Percentiles rank a stretch among this genome's conserved stretches.
Conservation (phyloP, 202 grass and related monocot species). For the Setaria italica region DNA sequence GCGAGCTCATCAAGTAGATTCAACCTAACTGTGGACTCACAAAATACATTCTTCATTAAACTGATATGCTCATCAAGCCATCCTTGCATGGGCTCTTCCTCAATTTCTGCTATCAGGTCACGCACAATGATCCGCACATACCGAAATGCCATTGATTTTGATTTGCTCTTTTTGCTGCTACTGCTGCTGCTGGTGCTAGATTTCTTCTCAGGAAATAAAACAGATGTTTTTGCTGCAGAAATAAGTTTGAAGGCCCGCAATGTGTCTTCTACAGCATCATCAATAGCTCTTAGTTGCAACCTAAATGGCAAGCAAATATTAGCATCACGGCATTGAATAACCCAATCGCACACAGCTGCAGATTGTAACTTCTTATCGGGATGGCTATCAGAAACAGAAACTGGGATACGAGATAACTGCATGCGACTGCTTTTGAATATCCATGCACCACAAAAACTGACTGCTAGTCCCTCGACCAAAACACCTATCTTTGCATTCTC, state of each 20-base stretch:
- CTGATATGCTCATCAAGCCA: conserved; percentile 96
- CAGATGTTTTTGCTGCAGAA: conserved; percentile 75
- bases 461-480: conserved; percentile 78
- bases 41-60: conserved; percentile 82
- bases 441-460: conserved; percentile 75
- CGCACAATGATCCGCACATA: conserved; percentile 77
- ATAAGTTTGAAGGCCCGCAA: conserved; percentile 85
- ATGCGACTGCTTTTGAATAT: conserved; percentile 88
- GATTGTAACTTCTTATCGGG: conserved; percentile 71
- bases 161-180: conserved; percentile 73
- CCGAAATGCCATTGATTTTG: conserved; percentile 72
- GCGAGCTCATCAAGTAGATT: conserved; percentile 77
- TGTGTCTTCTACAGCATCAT: conserved; percentile 96
- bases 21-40: conserved; percentile 63
- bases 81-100: conserved; percentile 97
- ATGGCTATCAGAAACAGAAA: conserved; percentile 71
- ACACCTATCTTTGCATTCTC: conserved; percentile 99
- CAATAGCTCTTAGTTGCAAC: conserved; percentile 92
- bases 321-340: conserved; percentile 88
- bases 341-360: conserved; percentile 78
- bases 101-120: conserved; percentile 87
- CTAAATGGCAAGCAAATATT: conserved; percentile 92
- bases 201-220: conserved; percentile 83
- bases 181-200: conserved; percentile 44
- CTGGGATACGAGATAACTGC: conserved; percentile 90